Conservation (phyloP, 495 filamentous ascomycete genomes). For the Xylaria palmicola region DNA sequence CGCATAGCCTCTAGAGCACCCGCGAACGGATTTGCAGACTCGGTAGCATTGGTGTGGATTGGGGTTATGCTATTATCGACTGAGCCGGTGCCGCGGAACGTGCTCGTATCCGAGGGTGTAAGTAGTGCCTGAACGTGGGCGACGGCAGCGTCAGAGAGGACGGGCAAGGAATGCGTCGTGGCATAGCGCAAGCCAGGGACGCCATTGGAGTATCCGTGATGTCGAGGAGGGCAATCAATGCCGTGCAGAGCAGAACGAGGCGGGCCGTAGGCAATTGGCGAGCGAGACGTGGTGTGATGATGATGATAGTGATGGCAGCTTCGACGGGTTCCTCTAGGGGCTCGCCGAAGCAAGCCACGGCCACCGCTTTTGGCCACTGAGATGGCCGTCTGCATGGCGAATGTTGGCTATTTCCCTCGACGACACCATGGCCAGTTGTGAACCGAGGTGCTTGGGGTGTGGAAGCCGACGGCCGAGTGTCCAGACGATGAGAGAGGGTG, state of each 20-base stretch:
- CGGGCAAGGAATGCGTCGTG: background rate
- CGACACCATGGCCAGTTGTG: background rate
- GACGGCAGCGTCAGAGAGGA: background rate
- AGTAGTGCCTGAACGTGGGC: background rate
- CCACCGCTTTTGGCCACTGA: slow-evolving; percentile 13
- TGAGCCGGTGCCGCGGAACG: background rate
- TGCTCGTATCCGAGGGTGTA: background rate
- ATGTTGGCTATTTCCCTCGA: background rate
- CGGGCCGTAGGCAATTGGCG: background rate
- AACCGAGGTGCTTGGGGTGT: background rate
- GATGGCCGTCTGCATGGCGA: slow-evolving; percentile 17
- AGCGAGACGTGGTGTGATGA: background rate
- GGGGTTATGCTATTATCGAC: background rate
- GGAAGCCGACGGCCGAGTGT: background rate
- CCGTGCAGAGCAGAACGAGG: background rate
- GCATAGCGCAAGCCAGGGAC: background rate
- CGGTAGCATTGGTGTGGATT: background rate
- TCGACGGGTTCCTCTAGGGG: slow-evolving; percentile 21
- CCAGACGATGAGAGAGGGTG: background rate
- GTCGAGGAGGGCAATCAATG: background rate
- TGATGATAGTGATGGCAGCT: slow-evolving; percentile 19
- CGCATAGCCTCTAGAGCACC: slow-evolving; percentile 21
- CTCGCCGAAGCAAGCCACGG: slow-evolving; percentile 10
- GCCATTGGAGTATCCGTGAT: background rate
- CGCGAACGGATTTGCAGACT: slow-evolving; percentile 8